These are phyloP conservation scores for Sordariomycetes sp. DNA, from an alignment of 2,329 filamentous ascomycete species.

Conservation along the genomic window DNA sequence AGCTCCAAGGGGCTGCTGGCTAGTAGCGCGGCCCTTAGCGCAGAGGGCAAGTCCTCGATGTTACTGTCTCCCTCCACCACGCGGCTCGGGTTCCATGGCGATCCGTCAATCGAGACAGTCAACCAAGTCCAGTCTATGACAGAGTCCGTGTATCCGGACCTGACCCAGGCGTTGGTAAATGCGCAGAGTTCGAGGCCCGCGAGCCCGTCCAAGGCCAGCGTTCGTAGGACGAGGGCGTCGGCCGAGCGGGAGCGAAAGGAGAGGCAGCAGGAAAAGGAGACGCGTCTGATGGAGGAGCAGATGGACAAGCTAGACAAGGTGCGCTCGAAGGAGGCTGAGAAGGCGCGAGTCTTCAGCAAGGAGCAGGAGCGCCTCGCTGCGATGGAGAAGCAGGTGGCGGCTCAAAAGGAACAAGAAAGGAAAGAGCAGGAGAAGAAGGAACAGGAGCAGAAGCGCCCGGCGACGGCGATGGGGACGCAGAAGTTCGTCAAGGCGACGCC, in stretches of 20 bases:
- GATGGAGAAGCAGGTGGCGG: constrained; percentile 38
- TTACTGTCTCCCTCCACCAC: constrained; percentile 39
- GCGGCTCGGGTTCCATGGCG: constrained; percentile 27
- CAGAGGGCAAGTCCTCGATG: constrained; percentile 45
- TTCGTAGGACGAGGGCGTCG: constrained; percentile 42
- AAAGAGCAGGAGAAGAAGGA: constrained; percentile 13
- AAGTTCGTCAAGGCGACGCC: constrained; percentile 37
- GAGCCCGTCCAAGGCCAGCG: constrained; percentile 27
- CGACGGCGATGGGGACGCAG: constrained; percentile 12
- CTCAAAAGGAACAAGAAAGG: constrained; percentile 32
- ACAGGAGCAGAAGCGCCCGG: constrained; percentile 21
- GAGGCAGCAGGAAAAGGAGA: constrained; percentile 53
- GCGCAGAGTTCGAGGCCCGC: constrained; percentile 12
- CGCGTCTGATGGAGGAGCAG: constrained; percentile 45
- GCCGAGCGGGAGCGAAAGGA: constrained; percentile 49
- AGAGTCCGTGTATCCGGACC: constrained; percentile 29
- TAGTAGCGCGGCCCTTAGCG: constrained; percentile 54
- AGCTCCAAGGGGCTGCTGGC: constrained; percentile 77
- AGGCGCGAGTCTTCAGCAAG: constrained; percentile 44
- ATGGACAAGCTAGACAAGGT: constrained; percentile 52
- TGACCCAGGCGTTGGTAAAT: constrained; percentile 21
- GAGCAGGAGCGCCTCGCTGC: constrained; percentile 40
- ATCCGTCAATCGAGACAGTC: constrained; percentile 35
- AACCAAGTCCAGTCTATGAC: constrained; percentile 13
- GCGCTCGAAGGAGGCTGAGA: constrained; percentile 57